Evolutionary conservation across 2,329 filamentous ascomycete species (phyloP).

Genomic region (Aspergillus proliferans): DNA sequence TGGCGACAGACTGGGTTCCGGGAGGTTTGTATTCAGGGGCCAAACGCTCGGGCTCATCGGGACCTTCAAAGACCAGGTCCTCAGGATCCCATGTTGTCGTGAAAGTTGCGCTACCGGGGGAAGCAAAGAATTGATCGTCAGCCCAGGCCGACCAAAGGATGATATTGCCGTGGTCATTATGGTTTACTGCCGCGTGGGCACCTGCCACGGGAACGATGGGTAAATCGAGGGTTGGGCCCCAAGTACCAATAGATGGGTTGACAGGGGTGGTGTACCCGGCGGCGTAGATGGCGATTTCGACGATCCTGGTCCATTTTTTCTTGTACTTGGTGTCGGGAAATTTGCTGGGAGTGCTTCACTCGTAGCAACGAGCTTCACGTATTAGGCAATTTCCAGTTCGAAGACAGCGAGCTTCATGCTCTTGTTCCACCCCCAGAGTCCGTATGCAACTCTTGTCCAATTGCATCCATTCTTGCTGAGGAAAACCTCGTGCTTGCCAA

Average conservation of each 20-base stretch:
- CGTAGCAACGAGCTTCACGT: conserved; percentile 11
- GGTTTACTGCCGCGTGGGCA: conserved; percentile 10
- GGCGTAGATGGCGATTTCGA: conserved; percentile 8
- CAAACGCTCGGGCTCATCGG: conserved; percentile 6
- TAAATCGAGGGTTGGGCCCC: conserved; percentile 22
- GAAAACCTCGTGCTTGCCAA: conserved; percentile 10
- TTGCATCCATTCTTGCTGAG: conserved; percentile 3
- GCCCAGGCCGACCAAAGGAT: conserved; percentile 15
- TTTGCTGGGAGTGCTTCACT: conserved; percentile 9
- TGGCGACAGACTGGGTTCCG: background rate
- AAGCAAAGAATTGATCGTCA: conserved; percentile 9
- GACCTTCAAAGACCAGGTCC: conserved; percentile 8
- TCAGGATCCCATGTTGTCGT: conserved; percentile 11
- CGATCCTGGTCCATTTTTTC: conserved; percentile 7
- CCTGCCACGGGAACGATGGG: conserved; percentile 19
- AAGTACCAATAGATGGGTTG: conserved; percentile 14
- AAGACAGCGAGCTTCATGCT: conserved; percentile 14
- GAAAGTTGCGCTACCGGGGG: conserved; percentile 11
- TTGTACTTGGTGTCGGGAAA: background rate
- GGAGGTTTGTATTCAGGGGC: conserved; percentile 12
- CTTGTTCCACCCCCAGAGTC: conserved; percentile 14
- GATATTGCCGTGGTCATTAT: conserved; percentile 6
- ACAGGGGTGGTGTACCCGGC: conserved; percentile 6
- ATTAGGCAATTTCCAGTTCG: conserved; percentile 9
- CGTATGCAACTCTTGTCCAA: conserved; percentile 16